Conservation (phyloP, 495 filamentous ascomycete species). For the Xylaria palmicola region DNA sequence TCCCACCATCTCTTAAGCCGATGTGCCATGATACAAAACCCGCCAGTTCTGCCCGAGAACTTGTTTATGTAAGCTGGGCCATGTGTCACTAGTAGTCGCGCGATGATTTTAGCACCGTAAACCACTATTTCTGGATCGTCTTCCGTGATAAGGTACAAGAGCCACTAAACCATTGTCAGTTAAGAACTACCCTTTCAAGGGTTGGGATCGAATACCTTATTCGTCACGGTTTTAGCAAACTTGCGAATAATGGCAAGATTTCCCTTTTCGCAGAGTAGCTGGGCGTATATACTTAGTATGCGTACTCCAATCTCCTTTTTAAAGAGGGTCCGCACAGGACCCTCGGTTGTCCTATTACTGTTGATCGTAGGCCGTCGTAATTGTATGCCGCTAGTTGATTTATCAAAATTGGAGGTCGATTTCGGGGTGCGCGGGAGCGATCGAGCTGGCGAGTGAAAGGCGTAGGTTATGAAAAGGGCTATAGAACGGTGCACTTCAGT, state of each 20-base stretch:
- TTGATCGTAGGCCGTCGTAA: slow-evolving; percentile 36
- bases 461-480: slow-evolving; percentile 89
- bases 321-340: slow-evolving; percentile 31
- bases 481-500: slow-evolving; percentile 83
- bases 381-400: slow-evolving; percentile 24
- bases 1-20: slow-evolving; percentile 88
- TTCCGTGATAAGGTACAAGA: slow-evolving; percentile 89
- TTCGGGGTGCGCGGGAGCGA: slow-evolving; percentile 55
- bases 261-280: slow-evolving; percentile 72
- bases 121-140: slow-evolving; percentile 80
- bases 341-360: slow-evolving; percentile 16
- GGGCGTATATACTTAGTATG: slow-evolving; percentile 78
- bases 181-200: slow-evolving; percentile 23
- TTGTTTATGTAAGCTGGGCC: slow-evolving; percentile 78
- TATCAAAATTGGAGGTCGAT: slow-evolving; percentile 34
- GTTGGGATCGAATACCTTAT: slow-evolving; percentile 66
- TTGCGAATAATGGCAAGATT: slow-evolving; percentile 70
- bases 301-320: slow-evolving; percentile 68
- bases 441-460: slow-evolving; percentile 65
- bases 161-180: slow-evolving; percentile 68
- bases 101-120: slow-evolving; percentile 78
- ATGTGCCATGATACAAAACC: slow-evolving; percentile 79
- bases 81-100: slow-evolving; percentile 78
- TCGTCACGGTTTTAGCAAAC: slow-evolving; percentile 93
- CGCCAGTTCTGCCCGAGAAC: slow-evolving; percentile 80